A percentile compares a stretch with the other conserved stretches of the same genome.
phyloP scores from a whole-genome alignment of 805 yeast genomes.

The Saccharomycopsis javanensis region DNA sequence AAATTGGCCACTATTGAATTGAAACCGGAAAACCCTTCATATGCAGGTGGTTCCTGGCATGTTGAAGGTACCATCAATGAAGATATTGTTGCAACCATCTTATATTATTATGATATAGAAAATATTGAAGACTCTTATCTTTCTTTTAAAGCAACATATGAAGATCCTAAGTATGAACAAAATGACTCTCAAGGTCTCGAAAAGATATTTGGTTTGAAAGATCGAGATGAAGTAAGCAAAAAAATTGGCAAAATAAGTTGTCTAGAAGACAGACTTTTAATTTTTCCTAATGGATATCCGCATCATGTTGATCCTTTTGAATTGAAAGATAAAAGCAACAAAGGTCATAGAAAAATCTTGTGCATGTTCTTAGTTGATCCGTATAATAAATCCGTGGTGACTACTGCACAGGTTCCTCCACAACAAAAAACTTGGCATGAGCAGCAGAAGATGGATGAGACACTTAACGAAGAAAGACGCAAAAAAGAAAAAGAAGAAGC shows the following conservation, averaged over 20 bases:
- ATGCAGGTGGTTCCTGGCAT: constrained; percentile 36
- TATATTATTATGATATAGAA: constrained; percentile 34
- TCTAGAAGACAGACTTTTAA: constrained; percentile 25
- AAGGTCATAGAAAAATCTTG: constrained; percentile 32
- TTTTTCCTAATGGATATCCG: constrained; percentile 33
- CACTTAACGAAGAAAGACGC: constrained; percentile 8
- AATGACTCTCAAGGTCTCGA: constrained; percentile 25
- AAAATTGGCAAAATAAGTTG: constrained; percentile 26
- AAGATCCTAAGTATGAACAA: constrained; percentile 31
- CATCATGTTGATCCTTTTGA: constrained; percentile 33
- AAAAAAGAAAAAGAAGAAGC: constrained; percentile 1
- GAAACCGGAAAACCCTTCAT: constrained; percentile 32
- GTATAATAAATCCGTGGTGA: constrained; percentile 23
- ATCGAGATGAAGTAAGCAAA: constrained; percentile 25
- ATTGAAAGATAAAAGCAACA: constrained; percentile 28
- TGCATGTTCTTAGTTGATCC: constrained; percentile 35
- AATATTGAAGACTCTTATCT: constrained; percentile 30
- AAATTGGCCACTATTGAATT: constrained; percentile 34
- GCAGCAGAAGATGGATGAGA: constrained; percentile 10
- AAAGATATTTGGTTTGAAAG: constrained; percentile 26
- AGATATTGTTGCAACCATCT: constrained; percentile 33
- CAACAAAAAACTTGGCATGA: constrained; percentile 31
- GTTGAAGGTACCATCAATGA: constrained; percentile 35
- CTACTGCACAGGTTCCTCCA: constrained; percentile 30
- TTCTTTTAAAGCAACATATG: constrained; percentile 26